phyloP scores from a whole-genome alignment of 257 asterid genomes.

The Nicotiana attenuata region DNA sequence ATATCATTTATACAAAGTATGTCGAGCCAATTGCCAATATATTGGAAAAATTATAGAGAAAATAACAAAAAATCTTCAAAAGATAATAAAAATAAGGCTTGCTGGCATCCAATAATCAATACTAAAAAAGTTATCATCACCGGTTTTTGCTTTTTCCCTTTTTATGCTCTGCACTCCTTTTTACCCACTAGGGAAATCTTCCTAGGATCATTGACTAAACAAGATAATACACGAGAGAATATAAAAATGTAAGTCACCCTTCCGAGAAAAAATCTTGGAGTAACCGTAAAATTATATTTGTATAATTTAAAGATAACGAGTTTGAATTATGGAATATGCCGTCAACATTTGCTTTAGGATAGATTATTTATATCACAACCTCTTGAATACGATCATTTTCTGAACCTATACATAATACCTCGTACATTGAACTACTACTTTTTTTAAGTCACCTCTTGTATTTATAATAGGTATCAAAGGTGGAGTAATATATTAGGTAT shows the following conservation, averaged over 20 bases:
- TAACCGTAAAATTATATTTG: too few relatives aligned
- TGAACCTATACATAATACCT: too few relatives aligned
- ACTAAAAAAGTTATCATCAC: not conserved
- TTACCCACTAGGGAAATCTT: not conserved
- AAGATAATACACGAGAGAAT: not conserved
- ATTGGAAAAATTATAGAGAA: not conserved
- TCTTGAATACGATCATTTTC: too few relatives aligned
- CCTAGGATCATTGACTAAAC: not conserved
- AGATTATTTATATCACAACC: too few relatives aligned
- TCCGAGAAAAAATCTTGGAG: accelerated
- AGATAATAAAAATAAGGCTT: not conserved
- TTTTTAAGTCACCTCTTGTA: not conserved
- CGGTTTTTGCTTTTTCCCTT: not conserved
- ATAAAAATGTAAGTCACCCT: not conserved
- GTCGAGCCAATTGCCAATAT: not conserved
- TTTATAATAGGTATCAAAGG: not conserved
- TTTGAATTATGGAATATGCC: too few relatives aligned
- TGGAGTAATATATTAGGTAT: not conserved
- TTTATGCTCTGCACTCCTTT: not conserved
- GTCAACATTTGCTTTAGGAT: too few relatives aligned
- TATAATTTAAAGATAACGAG: too few relatives aligned
- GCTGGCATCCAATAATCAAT: not conserved
- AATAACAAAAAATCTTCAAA: not conserved
- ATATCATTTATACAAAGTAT: not conserved
- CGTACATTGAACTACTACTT: too few relatives aligned